Base-by-base conservation (phyloP, 2,329 filamentous ascomycete species). In the Ceratocystis diversiconidia region DNA sequence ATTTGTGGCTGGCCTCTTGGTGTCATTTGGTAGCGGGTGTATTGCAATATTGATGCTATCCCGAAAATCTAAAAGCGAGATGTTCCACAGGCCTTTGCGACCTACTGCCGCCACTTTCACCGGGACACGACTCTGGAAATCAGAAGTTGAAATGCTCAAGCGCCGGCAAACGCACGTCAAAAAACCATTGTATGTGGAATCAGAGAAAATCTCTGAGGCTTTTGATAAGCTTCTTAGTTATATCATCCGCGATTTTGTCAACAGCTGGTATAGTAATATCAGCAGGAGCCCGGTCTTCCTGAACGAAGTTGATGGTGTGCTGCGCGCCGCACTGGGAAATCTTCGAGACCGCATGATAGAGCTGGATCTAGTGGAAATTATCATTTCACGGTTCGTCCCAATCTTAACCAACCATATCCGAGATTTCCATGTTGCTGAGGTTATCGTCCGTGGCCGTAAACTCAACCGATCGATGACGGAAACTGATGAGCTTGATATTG, bases 401-500 rank as follows among this genome's bases (percentile, higher is more conserved):
- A 85, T 97, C 67, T 74, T 99, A 70, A 97, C 92, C 36, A 81
- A 84, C 8, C 94, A 99, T 75, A 84, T 99, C 71, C 89, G 84
- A 70, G 90, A 96, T 70, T 96, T 96, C 71, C 90, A 92, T 74
- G 86, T 94, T 69, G 94, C 94, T 0, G 94, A 99, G 77, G 84
- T 88, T 66, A 82, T 85, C 7, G 89, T 99, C 10, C 84, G 92
- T 64, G 95, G 95, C 12, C 88, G 86, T 73, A 90, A 95, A 74
- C 79, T 97, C 66, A 94, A 91, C 70, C 85, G 90, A 63, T 91
- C 87, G 69, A 86, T 99, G 65, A 97, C 95, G 2, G 94, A 99
- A 76, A 95, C 92, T 0, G 92, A 96, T 73, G 94, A 99, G 79
- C 79, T 99, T 71, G 92, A 97, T 74, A 79, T 95, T 70, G 94